Base-by-base conservation (phyloP, 306 rosid genomes). In the Quercus alba region DNA sequence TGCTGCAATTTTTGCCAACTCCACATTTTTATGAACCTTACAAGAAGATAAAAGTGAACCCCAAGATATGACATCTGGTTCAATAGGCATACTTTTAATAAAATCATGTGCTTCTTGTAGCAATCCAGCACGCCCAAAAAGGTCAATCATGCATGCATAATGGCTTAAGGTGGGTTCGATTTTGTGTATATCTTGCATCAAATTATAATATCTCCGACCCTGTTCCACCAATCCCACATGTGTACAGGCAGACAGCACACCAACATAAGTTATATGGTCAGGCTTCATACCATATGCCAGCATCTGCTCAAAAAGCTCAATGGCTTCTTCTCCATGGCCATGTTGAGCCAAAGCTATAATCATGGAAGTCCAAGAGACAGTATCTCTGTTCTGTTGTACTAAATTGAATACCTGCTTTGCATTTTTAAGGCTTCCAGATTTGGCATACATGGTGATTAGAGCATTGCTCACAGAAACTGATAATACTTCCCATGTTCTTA, bases 301-400 rank as follows among this genome's bases (percentile, higher is more conserved):
- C 98, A 94, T 94, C 74, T 85, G 83, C 82, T 92, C 94, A 83
- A 94, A 94, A 76, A 92, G 87, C 73, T 85, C 86, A 75, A 91
- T 86, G 81, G 98, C 93, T 83, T 91, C 94, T 56, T 90, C 86
- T 80, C 97, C 98, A 5, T 87, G 87, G 75, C 97, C 98, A 79
- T 92, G 98, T 75, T 91, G 94, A 72, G 97, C 98, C 63, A 92
- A 87, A 66, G 97, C 92, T 61, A 90, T 76, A 82, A 92, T 88
- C 97, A 94, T 94, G 84, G 97, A 91, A 73, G 94, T 89, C 98
- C 97, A 91, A 70, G 97, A 87, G 72, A 89, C 80, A 11, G 88
- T 91, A 80, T 88, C 90, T 75, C 74, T 78, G 54, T 81, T 86
- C 77, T 56, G 46, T 78, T 75, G 72, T 75, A 84, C 77, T 74